Evolutionary conservation across 495 filamentous ascomycete species (phyloP), one percentile per base, ranked within the genome.

Genomic region (Penicillium silybi): DNA sequence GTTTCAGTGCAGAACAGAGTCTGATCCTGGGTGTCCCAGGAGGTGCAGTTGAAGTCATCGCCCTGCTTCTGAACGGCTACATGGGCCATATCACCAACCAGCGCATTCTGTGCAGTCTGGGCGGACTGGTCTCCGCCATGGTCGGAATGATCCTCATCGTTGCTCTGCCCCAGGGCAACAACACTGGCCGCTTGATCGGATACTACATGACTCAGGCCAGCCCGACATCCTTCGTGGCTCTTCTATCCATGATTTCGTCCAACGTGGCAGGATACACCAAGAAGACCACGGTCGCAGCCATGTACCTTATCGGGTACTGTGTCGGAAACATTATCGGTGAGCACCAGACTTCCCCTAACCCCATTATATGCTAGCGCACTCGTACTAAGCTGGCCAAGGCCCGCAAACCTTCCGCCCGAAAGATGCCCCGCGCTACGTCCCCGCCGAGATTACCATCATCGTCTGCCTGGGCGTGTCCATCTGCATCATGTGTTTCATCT

Each of bases 181-280:
- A 78, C 46, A 69, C 66, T 11, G 85, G 84, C 15, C 71, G 83
- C 7, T 70, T 87, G 23, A 79, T 77, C 4, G 83, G 82, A 2
- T 85, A 84, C 61, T 87, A 87, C 59, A 67, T 87, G 35, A 85
- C 82, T 0, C 75, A 82, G 63, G 73, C 81, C 7, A 72, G 66
- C 44, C 74, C 85, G 2, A 84, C 80, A 15, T 39, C 66, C 69
- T 73, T 74, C 25, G 67, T 74, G 1, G 70, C 71, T 1, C 53
- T 76, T 11, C 41, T 74, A 22, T 78, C 81, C 1, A 71, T 87
- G 46, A 81, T 86, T 40, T 77, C 77, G 0, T 81, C 77, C 18
- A 88, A 89, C 53, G 79, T 88, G 6, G 82, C 85, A 0, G 85
- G 85, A 16, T 88, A 86, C 62, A 88, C 86, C 9, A 88, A 88